Percentiles rank a stretch among this genome's conserved stretches.
phyloP scores from a whole-genome alignment of 2,329 filamentous ascomycete species.

The Phialemonium atrogriseum region DNA sequence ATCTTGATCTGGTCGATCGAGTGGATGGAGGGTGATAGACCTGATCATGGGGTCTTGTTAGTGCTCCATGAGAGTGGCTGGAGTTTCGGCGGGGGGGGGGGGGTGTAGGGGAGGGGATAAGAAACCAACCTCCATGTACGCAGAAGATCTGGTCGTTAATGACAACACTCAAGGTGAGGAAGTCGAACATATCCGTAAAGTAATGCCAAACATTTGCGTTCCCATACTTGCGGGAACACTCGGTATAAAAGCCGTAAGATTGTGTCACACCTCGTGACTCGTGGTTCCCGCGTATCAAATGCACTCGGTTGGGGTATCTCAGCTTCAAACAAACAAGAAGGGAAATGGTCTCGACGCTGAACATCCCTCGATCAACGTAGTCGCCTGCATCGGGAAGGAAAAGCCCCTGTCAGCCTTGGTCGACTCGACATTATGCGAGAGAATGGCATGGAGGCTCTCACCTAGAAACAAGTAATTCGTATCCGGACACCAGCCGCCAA shows the following conservation, averaged over 20 bases:
- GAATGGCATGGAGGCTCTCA: too few relatives aligned
- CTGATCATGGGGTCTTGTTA: too few relatives aligned
- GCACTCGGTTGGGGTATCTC: conserved; percentile 90
- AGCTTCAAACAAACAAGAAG: conserved; percentile 95
- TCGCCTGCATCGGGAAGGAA: conserved; percentile 55
- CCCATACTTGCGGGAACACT: conserved; percentile 95
- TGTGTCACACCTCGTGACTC: conserved; percentile 96
- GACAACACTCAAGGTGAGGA: conserved; percentile 89
- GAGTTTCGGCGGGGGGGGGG: not conserved
- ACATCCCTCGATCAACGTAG: conserved; percentile 96
- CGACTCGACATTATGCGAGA: not conserved
- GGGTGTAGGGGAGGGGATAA: not conserved
- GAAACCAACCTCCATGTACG: conserved; percentile 72
- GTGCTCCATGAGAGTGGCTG: too few relatives aligned
- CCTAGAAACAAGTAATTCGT: conserved; percentile 98
- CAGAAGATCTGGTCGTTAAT: conserved; percentile 99
- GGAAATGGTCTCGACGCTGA: conserved; percentile 97
- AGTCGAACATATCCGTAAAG: conserved; percentile 99
- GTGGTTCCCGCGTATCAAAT: conserved; percentile 95
- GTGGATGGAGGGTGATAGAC: conserved; percentile 83
- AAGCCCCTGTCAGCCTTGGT: conserved; percentile 7
- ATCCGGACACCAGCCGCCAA: conserved; percentile 93
- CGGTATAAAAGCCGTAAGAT: conserved; percentile 98
- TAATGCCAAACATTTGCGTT: conserved; percentile 99
- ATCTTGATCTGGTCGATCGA: conserved; percentile 99